These are phyloP conservation scores for Saccharomyces jurei DNA, from an alignment of 805 yeast species.

Conservation along the genomic window DNA sequence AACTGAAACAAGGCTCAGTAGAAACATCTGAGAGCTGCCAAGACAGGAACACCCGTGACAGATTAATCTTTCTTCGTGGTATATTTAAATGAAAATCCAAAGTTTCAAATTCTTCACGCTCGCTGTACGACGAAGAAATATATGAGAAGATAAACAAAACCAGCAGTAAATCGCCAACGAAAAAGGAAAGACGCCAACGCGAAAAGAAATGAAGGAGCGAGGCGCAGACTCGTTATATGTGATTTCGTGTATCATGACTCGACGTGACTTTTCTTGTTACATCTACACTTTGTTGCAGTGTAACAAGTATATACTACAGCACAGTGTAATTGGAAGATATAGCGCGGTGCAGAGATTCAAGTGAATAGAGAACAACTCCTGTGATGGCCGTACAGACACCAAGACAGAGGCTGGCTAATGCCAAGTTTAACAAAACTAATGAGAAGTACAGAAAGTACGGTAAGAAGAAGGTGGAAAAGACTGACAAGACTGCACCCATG, in stretches of 20 bases:
- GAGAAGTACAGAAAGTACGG: slow-evolving; percentile 60
- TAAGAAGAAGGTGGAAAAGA: slow-evolving; percentile 43
- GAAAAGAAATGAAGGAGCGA: background rate
- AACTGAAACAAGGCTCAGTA: background rate
- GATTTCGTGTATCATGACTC: background rate
- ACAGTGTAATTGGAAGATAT: background rate
- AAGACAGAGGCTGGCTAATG: slow-evolving; percentile 80
- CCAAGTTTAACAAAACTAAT: slow-evolving; percentile 66
- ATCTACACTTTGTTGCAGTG: background rate
- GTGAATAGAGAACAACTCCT: slow-evolving; percentile 2
- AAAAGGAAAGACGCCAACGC: background rate
- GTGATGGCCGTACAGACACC: slow-evolving; percentile 71
- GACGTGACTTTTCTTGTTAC: background rate
- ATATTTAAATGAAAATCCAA: background rate
- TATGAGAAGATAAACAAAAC: background rate
- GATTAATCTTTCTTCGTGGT: background rate
- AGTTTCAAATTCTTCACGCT: background rate
- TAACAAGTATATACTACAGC: background rate
- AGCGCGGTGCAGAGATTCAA: background rate
- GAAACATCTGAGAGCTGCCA: background rate
- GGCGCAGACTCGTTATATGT: background rate
- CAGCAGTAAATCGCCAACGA: slow-evolving; percentile 1
- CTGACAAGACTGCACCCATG: slow-evolving; percentile 37
- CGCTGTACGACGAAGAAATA: background rate
- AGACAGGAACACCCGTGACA: background rate